Conservation (phyloP, 495 filamentous ascomycete species). For the Xeromyces bisporus region DNA sequence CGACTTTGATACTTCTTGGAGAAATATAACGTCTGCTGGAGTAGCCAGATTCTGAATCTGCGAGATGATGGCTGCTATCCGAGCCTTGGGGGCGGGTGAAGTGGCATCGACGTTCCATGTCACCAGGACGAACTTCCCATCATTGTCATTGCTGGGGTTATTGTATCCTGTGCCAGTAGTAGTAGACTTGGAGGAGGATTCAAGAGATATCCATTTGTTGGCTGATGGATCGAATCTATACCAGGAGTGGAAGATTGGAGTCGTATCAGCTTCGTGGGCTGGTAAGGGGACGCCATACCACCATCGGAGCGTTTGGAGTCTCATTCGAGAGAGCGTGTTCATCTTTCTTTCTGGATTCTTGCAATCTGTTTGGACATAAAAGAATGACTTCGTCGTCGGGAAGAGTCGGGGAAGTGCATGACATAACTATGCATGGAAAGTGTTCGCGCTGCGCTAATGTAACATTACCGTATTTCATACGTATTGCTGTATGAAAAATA, state of each 20-base stretch:
- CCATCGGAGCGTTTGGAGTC: background rate
- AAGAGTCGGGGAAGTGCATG: no score
- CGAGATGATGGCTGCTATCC: slow-evolving; percentile 5
- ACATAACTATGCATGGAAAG: no score
- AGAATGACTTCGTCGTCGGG: no score
- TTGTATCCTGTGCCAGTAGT: background rate
- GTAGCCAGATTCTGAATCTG: slow-evolving; percentile 1
- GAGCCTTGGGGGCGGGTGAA: background rate
- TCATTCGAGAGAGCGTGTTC: slow-evolving; percentile 2
- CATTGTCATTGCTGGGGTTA: background rate
- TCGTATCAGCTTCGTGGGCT: background rate
- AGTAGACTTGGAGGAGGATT: background rate
- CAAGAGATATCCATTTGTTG: slow-evolving; percentile 3
- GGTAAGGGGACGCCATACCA: slow-evolving; percentile 1
- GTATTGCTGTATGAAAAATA: no score
- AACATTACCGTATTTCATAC: no score
- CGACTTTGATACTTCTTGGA: slow-evolving; percentile 10
- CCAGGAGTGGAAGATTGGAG: slow-evolving; percentile 5
- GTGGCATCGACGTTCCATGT: slow-evolving; percentile 10
- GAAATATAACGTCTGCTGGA: slow-evolving; percentile 5
- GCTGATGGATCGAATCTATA: slow-evolving; percentile 2
- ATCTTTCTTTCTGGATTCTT: no score
- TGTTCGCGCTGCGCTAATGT: no score
- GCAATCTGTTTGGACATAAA: no score
- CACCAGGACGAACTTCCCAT: slow-evolving; percentile 2